Conservation (phyloP, 129 eudicot genomes). For the Erigeron canadensis region DNA sequence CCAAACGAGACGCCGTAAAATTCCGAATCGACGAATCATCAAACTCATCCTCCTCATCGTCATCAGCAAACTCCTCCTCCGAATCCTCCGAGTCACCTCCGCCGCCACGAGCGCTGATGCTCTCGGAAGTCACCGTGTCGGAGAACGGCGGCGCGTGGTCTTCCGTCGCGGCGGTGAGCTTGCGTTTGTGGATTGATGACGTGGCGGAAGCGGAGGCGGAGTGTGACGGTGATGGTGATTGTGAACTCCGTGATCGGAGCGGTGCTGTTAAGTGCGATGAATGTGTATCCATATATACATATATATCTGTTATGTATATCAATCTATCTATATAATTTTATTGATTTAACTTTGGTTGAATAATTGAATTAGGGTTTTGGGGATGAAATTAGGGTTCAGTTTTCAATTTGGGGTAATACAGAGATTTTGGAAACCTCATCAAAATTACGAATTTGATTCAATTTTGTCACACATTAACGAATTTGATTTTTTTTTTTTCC, state of each 20-base stretch:
- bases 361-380: slow-evolving; percentile 26
- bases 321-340: no score
- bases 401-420: not conserved
- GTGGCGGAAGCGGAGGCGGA: slow-evolving; percentile 92
- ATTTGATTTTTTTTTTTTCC: no score
- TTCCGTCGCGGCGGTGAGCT: slow-evolving; percentile 53
- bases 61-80: slow-evolving; percentile 58
- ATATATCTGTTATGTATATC: no score
- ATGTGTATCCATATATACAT: slow-evolving; percentile 46
- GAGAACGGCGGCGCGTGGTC: slow-evolving; percentile 89
- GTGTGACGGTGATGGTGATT: slow-evolving; percentile 89
- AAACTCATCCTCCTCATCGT: slow-evolving; percentile 71
- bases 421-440: not conserved
- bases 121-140: slow-evolving; percentile 87
- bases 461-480: no score
- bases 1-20: slow-evolving; percentile 75
- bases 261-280: slow-evolving; percentile 70
- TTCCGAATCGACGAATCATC: slow-evolving; percentile 69
- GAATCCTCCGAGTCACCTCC: slow-evolving; percentile 73
- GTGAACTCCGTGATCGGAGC: slow-evolving; percentile 87
- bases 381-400: slow-evolving; percentile 17
- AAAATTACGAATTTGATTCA: no score
- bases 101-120: slow-evolving; percentile 86
- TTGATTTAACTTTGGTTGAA: not conserved
- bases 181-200: slow-evolving; percentile 89